These are phyloP conservation scores for Actinomortierella wolfii DNA, from an alignment of 371 early-diverging fungal genomes.

Conservation along the genomic window DNA sequence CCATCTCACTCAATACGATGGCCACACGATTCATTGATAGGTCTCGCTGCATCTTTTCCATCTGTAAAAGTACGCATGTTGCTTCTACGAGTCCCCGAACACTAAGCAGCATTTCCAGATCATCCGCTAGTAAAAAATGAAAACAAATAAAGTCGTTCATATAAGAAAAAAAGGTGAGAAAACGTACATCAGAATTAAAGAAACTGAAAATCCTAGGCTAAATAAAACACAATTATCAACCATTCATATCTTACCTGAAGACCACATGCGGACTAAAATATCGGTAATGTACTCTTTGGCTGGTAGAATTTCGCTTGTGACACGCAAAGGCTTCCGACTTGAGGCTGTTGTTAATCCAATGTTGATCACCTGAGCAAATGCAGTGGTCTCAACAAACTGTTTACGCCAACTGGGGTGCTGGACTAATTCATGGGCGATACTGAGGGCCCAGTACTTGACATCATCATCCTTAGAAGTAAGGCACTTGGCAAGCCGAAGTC, in stretches of 20 bases:
- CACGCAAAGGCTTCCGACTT: constrained; percentile 25
- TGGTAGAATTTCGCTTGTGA: constrained; percentile 21
- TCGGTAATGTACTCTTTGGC: constrained; percentile 31
- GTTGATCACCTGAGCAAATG: constrained; percentile 37
- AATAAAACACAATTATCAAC: too few relatives aligned
- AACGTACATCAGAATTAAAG: neutral
- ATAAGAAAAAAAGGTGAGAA: neutral
- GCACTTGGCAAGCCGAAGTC: constrained; percentile 64
- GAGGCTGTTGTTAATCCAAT: constrained; percentile 22
- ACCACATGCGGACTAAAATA: constrained; percentile 32
- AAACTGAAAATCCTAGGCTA: neutral
- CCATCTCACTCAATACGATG: constrained; percentile 21
- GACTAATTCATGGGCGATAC: constrained; percentile 58
- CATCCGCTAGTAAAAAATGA: constrained; percentile 8
- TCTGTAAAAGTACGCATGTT: constrained; percentile 31
- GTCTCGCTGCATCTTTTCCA: constrained; percentile 21
- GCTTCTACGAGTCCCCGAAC: constrained; percentile 19
- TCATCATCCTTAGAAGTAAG: constrained; percentile 76
- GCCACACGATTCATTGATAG: constrained; percentile 26
- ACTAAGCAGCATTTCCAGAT: constrained; percentile 14
- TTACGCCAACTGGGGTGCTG: constrained; percentile 24
- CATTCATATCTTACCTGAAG: constrained; percentile 33
- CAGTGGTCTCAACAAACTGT: constrained; percentile 36
- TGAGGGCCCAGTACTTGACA: constrained; percentile 74
- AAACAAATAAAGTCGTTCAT: neutral